A percentile compares a stretch with the other conserved stretches of the same genome.
These are phyloP conservation scores for Solanum virginianum DNA, from an alignment of 257 asterid species.

Conservation along the genomic window DNA sequence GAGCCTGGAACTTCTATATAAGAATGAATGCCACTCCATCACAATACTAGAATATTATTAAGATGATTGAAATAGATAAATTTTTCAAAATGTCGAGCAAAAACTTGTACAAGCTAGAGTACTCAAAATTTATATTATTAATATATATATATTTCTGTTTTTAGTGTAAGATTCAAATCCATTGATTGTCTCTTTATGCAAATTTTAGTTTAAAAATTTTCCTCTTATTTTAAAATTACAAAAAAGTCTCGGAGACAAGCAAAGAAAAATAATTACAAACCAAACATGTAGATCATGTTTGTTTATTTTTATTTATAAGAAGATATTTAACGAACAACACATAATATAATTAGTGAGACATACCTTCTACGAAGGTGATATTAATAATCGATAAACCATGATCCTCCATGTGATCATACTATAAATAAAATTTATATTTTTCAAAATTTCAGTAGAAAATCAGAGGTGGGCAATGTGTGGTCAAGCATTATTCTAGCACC, in stretches of 20 bases:
- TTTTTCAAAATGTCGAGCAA: not conserved
- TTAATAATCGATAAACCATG: not conserved
- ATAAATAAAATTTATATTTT: not conserved
- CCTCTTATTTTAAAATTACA: not conserved
- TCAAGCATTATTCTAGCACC: not conserved
- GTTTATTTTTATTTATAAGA: not conserved
- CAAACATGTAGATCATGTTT: not conserved
- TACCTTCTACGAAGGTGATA: not conserved
- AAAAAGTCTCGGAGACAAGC: not conserved
- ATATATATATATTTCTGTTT: not conserved
- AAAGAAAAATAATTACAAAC: not conserved
- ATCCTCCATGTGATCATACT: not conserved
- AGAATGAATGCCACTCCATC: not conserved
- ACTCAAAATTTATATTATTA: not conserved
- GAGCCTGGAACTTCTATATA: accelerated
- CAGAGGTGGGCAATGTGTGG: not conserved
- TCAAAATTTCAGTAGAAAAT: not conserved
- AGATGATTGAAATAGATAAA: not conserved
- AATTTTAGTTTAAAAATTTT: not conserved
- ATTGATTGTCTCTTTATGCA: not conserved
- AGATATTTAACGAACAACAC: not conserved
- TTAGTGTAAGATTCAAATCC: not conserved
- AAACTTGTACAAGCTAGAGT: not conserved
- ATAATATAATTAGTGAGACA: not conserved
- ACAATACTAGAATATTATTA: not conserved